Conservation (phyloP, 805 yeast genomes). For the Cyberlindnera xylosilytica region DNA sequence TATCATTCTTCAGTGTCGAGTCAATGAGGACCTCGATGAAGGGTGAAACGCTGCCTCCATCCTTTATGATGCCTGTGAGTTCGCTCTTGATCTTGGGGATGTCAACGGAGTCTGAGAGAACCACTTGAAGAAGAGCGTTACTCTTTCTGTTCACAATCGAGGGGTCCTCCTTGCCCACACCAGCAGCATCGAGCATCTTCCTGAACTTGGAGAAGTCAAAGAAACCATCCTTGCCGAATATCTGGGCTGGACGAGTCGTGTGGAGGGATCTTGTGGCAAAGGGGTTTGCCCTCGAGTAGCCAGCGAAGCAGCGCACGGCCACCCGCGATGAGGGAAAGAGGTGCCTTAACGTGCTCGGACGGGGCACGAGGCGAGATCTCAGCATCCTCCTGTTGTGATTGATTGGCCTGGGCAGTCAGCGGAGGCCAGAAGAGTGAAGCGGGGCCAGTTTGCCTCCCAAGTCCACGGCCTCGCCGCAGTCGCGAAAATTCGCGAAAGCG, state of each 20-base stretch:
- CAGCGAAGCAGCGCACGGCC: not conserved
- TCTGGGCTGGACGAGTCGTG: conserved; percentile 3
- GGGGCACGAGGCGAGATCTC: conserved; percentile 1
- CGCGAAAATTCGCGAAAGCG: not conserved
- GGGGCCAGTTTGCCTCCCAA: not conserved
- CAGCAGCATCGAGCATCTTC: conserved; percentile 15
- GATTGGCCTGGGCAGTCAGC: not conserved
- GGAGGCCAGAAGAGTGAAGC: not conserved
- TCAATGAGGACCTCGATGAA: conserved; percentile 19
- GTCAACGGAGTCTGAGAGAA: conserved; percentile 12
- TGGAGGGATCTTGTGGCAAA: conserved; percentile 5
- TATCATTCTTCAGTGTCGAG: conserved; percentile 7
- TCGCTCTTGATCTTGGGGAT: conserved; percentile 10
- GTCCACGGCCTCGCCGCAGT: no score
- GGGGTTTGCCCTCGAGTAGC: not conserved
- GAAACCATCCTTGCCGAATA: conserved; percentile 21
- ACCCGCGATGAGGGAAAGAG: not conserved
- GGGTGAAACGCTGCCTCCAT: conserved; percentile 16
- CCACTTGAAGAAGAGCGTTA: conserved; percentile 16
- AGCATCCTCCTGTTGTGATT: not conserved
- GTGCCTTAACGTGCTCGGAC: not conserved
- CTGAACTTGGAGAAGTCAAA: conserved; percentile 19
- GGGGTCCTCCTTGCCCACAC: conserved; percentile 14
- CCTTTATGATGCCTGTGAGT: conserved; percentile 13
- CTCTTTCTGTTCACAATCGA: conserved; percentile 11